These are phyloP conservation scores for Tolypocladium album DNA, from an alignment of 2,329 filamentous ascomycete genomes.

Conservation along the genomic window DNA sequence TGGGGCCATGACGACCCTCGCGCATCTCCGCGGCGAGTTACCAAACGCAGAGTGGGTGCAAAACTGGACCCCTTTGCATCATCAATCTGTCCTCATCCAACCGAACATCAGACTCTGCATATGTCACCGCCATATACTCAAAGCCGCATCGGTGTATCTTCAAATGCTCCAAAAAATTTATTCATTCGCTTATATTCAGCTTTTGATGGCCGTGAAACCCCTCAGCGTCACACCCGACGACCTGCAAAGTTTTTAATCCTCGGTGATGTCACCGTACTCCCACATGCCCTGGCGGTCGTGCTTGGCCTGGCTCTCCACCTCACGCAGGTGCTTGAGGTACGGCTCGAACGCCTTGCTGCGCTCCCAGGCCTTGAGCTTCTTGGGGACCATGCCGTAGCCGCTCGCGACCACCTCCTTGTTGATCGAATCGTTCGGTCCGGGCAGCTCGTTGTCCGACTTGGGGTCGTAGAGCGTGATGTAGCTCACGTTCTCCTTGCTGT, in stretches of 20 bases:
- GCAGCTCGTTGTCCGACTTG: constrained; percentile 42
- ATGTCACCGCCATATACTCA: background rate
- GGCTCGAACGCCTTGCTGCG: constrained; percentile 56
- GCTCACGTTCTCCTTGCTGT: constrained; percentile 65
- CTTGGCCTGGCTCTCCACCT: constrained; percentile 72
- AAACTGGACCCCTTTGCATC: background rate
- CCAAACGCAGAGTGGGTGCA: background rate
- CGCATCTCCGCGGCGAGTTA: background rate
- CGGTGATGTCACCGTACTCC: constrained; percentile 96
- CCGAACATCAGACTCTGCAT: background rate
- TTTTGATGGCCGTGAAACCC: background rate
- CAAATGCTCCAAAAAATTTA: background rate
- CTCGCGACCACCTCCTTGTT: constrained; percentile 79
- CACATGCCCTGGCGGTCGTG: constrained; percentile 76
- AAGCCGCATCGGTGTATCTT: background rate
- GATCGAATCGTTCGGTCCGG: constrained; percentile 62
- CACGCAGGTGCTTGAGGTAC: constrained; percentile 60
- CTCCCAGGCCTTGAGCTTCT: constrained; percentile 90
- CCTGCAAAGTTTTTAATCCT: constrained; percentile 47
- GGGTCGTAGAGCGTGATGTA: constrained; percentile 85
- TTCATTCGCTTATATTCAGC: background rate
- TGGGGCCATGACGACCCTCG: background rate
- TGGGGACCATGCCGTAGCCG: constrained; percentile 82
- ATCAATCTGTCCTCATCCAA: background rate
- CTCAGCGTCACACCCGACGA: background rate